Base-by-base conservation (phyloP, 2,329 filamentous ascomycete species). In the Calonectria pseudoreteaudii region DNA sequence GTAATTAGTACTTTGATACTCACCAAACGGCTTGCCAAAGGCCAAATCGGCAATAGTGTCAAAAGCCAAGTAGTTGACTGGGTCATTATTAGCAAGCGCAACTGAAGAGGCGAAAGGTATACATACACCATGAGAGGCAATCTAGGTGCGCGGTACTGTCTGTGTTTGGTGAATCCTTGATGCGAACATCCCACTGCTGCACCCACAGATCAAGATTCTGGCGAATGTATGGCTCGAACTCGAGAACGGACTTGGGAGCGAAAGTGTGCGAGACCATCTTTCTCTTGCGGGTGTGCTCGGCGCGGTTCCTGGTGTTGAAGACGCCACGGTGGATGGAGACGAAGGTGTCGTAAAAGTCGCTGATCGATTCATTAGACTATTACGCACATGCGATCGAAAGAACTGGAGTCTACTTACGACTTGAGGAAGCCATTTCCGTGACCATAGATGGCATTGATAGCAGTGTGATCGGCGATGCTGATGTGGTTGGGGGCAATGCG, bases 251-350 rank as follows among this genome's bases (percentile, higher is more conserved):
- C 86, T 96, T 97, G 73, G 93, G 90, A 28, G 93, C 94, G 86
- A 98, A 98, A n/a, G 94, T 97, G 84, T 98, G 95, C 2, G 94
- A 92, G 50, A 98, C 91, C 1, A 94, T 93, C 90, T 98, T 98
- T 81, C 95, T 91, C 90, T 98, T 98, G 79, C 95, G 92, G 0
- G 93, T 93, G 84, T 98, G 95, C 82, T 98, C 94, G 1, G 88
- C 88, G 65, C 96, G 90, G 85, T 96, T 92, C 38, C 96, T 90
- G 0, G 95, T 98, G 86, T 97, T 98, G 91, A 98, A 98, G 7
- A 98, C 89, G 20, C 95, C 95, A 8, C 94, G 92, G 60, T 90
- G 91, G 80, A 98, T 97, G 11, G 94, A 96, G 66, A 98, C 95
- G 80, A 98, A 98, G 58, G 95, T 94, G 80, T 98, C 95, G 80